Base-by-base conservation (phyloP, 2,329 filamentous ascomycete genomes). In the Colletotrichum cuscutae region DNA sequence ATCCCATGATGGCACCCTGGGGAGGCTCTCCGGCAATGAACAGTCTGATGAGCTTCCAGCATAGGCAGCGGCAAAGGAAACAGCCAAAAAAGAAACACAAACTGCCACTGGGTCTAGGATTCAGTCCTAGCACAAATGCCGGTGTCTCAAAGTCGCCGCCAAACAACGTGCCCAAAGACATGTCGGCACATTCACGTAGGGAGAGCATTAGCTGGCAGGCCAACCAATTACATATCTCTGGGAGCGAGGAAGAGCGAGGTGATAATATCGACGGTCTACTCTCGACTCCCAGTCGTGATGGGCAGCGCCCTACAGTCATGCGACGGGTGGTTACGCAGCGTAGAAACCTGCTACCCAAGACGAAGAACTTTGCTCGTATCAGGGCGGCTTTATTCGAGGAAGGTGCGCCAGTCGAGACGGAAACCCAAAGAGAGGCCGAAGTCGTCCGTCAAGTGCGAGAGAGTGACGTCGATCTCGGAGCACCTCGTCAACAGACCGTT, bases 381-480 rank as follows among this genome's bases (percentile, higher is more conserved):
- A 91, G 94, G 74, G 97, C 96, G 9, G 95, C 95, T 4, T 88
- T 99, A 0, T 88, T 94, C 70, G 97, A 99, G 83, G 97, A 99
- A 84, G 89, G 90, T 19, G 91, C 95, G 0, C 97, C 97, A 0
- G 87, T 97, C 11, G 97, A 99, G 77, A 93, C 93, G 54, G 97
- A 99, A 81, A 91, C 95, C 70, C 92, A 94, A 65, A 92, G 95
- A 52, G 97, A 99, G 85, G 95, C 96, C 49, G 96, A 98, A 82
- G 97, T 98, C 5, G 95, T 99, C 75, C 94, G 95, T 63, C 97
- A 98, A 82, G 95, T 98, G 32, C 93, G 95, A 54, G 97, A 98
- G 81, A 96, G 93, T 77, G 95, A 98, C 78, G 89, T 92, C 75
- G 90, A 91, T 61, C 83, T 91, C 15, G 89, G 90, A 69, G 84